Conservation (phyloP, 1,139 yeast genomes). For the Ogataea hybrid region DNA sequence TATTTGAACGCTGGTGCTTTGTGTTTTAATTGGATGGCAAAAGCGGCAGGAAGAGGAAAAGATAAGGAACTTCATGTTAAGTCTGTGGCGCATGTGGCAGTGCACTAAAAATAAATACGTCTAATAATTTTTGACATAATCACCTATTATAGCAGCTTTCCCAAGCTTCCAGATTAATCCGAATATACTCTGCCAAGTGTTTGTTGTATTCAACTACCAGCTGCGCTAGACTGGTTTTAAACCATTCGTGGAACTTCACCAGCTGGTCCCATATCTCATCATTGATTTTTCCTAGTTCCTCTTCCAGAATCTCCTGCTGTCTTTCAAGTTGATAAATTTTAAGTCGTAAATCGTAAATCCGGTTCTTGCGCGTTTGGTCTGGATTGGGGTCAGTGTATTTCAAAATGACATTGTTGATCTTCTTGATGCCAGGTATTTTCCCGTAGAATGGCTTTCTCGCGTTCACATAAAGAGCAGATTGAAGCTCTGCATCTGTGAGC, state of each 20-base stretch:
- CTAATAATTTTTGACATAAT: neutral
- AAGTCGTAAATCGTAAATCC: constrained; percentile 39
- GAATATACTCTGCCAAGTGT: constrained; percentile 24
- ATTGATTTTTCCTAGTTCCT: constrained; percentile 45
- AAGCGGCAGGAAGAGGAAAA: constrained; percentile 10
- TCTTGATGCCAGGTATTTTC: constrained; percentile 43
- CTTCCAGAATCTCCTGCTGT: constrained; percentile 47
- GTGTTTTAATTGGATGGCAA: constrained; percentile 15
- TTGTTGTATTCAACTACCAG: constrained; percentile 24
- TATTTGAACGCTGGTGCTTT: constrained; percentile 1
- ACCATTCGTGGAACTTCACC: constrained; percentile 30
- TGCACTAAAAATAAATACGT: neutral
- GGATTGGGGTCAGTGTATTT: constrained; percentile 60
- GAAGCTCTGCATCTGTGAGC: constrained; percentile 35
- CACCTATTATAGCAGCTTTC: constrained; percentile 21
- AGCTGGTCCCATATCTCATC: constrained; percentile 35
- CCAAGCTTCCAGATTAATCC: constrained; percentile 28
- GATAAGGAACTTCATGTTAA: constrained; percentile 7
- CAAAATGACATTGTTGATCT: constrained; percentile 50
- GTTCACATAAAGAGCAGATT: constrained; percentile 34
- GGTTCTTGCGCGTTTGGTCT: constrained; percentile 51
- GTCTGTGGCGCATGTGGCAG: constrained; percentile 8
- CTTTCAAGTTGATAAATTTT: constrained; percentile 46
- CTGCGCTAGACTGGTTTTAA: constrained; percentile 24
- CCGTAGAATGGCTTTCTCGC: constrained; percentile 29